Percentiles rank a stretch among this genome's conserved stretches.
phyloP scores from a whole-genome alignment of 805 yeast genomes.

The Yarrowia bubula region DNA sequence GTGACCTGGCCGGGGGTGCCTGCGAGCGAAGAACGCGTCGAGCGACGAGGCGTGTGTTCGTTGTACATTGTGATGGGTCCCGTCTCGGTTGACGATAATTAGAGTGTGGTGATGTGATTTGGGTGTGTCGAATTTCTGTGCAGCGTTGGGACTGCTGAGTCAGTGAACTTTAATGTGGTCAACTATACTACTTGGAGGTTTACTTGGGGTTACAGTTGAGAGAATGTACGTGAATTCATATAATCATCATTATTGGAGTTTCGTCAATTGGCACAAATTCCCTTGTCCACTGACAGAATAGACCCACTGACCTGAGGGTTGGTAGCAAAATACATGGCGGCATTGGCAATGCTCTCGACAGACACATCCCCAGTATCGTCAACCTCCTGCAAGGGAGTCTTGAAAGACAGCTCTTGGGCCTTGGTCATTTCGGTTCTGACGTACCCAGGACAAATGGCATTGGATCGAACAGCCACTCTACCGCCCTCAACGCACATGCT shows the following conservation, averaged over 20 bases:
- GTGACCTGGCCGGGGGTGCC: conserved; percentile 2
- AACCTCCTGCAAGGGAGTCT: conserved; percentile 28
- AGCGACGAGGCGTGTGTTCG: conserved; percentile 2
- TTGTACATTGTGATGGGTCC: conserved; percentile 11
- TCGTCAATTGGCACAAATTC: conserved; percentile 17
- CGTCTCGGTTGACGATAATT: conserved; percentile 15
- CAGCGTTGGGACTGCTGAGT: background rate
- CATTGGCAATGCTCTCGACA: conserved; percentile 32
- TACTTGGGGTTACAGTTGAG: background rate
- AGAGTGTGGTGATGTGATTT: conserved; percentile 21
- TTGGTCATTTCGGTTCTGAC: conserved; percentile 60
- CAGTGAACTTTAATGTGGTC: background rate
- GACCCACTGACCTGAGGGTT: conserved; percentile 31
- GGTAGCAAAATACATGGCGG: conserved; percentile 31
- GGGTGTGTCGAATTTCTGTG: background rate
- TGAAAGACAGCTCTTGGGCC: conserved; percentile 11
- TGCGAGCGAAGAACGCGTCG: conserved; percentile 19
- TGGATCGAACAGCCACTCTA: conserved; percentile 54
- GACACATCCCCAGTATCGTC: conserved; percentile 23
- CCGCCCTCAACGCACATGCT: conserved; percentile 60
- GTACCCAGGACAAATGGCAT: conserved; percentile 67
- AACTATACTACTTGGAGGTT: too few species aligned
- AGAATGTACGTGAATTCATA: background rate
- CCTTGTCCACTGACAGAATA: conserved; percentile 31
- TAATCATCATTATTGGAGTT: background rate